phyloP scores from a whole-genome alignment of 1,139 yeast species.

The Eremothecium sinecaudum region DNA sequence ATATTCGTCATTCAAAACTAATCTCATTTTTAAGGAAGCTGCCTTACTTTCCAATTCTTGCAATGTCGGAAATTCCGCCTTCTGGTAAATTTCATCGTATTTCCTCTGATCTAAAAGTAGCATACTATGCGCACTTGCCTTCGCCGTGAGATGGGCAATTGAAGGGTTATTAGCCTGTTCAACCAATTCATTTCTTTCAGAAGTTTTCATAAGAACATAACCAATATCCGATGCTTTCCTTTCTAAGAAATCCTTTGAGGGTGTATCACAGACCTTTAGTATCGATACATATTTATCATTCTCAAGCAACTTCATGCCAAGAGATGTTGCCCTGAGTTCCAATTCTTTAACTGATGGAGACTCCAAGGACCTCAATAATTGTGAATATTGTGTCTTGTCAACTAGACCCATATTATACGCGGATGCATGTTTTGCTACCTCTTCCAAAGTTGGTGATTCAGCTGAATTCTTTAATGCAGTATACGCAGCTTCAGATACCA shows the following conservation, averaged over 20 bases:
- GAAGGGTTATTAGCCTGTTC: conserved; percentile 11
- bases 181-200: conserved; percentile 13
- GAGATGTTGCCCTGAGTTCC: conserved; percentile 28
- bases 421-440: conserved; percentile 8
- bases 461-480: conserved; percentile 5
- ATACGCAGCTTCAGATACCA: conserved; percentile 6
- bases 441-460: conserved; percentile 7
- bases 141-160: conserved; percentile 9
- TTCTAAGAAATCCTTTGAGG: conserved; percentile 16
- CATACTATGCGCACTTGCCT: conserved; percentile 11
- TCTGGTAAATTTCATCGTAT: conserved; percentile 10
- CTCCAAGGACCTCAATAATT: background rate
- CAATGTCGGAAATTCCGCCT: conserved; percentile 7
- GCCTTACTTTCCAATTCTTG: conserved; percentile 14
- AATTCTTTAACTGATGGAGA: conserved; percentile 14
- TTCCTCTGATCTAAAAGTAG: conserved; percentile 8
- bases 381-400: conserved; percentile 4
- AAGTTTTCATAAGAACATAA: conserved; percentile 10
- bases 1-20: conserved; percentile 23
- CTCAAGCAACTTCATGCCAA: conserved; percentile 25
- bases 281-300: conserved; percentile 9
- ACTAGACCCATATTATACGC: conserved; percentile 6
- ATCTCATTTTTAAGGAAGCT: conserved; percentile 12
- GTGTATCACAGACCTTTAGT: conserved; percentile 10
- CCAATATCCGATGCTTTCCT: conserved; percentile 12